Base-by-base conservation (phyloP, 225 moss, liverwort and hornwort species). In the Bryoerythrophyllum caledonicum region DNA sequence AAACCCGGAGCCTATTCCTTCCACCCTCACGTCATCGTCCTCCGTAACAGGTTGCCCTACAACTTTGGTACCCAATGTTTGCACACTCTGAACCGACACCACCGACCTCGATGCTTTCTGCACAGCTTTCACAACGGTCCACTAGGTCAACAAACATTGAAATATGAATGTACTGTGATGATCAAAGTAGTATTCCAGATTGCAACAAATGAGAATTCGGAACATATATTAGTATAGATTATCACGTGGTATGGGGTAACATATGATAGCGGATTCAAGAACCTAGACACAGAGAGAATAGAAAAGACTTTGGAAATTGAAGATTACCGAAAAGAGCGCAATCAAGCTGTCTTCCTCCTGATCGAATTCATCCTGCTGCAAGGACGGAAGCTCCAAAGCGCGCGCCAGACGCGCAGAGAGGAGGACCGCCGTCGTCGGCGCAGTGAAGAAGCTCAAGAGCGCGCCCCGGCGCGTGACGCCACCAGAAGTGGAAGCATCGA, bases 1-100 rank as follows among this genome's bases (percentile, higher is more conserved):
- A 26, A 90, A 90, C 53, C 89, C 89, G 44, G 89, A 90, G 62
- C 89, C 89, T 53, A 90, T 87, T 66, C 89, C 89, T 85, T 90
- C 89, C 80, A 90, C 89, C 82, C 81, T 87, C 76, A 87, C 87
- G 16, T 74, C 84, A 44, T 86, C 86, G 38, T 78, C 89, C 52
- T 77, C 86, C 20, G 58, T 52, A 1, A 84, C 81, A 71, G 86
- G 82, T 57, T 89, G 86, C 46, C 86, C 81, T 41, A 82, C 41
- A 38, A 82, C 78, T 68, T 82, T 80, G 51, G 82, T 80, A 12
- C 82, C 84, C 68, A 80, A 58, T 32, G 78, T 75, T 61, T 86
- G 86, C 80, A 90, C 86, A 52, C 74, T 87, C 74, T 87, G 89
- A 65, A 90, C 85, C 58, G 89, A 90, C 30, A 90, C 89, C 9